Evolutionary conservation across 225 moss, liverwort and hornwort genomes (phyloP).

Genomic region (Marchantia polymorpha): DNA sequence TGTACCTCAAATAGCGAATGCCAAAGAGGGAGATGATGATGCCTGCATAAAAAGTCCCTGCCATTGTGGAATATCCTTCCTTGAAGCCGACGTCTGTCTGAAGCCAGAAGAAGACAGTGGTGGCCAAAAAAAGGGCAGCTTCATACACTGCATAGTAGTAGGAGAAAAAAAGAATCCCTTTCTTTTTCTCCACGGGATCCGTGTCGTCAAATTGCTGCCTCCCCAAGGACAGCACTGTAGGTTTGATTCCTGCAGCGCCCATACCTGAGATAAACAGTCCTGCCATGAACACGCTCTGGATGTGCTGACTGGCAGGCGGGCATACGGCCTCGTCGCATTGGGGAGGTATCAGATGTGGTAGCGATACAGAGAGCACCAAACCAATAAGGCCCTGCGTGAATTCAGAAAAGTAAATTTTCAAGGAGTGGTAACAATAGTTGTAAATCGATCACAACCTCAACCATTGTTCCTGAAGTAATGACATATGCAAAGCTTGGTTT

Average conservation of each 20-base stretch:
- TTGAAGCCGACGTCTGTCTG: conserved; percentile 11
- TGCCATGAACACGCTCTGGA: conserved; percentile 3
- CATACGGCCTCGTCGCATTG: conserved; percentile 6
- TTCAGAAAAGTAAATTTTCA: no score
- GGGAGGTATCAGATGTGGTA: background rate
- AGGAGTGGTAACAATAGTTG: background rate
- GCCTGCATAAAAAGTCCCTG: background rate
- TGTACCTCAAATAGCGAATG: conserved; percentile 15
- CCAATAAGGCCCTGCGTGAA: no score
- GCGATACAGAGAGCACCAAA: no score
- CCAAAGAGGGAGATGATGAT: conserved; percentile 4
- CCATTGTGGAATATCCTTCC: conserved; percentile 12
- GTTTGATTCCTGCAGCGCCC: no score
- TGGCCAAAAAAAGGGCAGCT: background rate
- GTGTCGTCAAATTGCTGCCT: conserved; percentile 28
- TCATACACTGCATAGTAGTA: conserved; percentile 8
- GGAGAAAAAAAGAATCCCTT: conserved; percentile 16
- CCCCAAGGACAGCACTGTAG: conserved; percentile 14
- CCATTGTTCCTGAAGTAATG: background rate
- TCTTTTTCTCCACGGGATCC: conserved; percentile 19
- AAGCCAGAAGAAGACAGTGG: conserved; percentile 11
- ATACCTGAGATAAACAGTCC: conserved; percentile 12
- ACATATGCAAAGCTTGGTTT: background rate
- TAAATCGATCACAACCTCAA: no score
- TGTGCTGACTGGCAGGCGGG: background rate